Base-by-base conservation (phyloP, 805 yeast species). In the Starmerella kuoi region DNA sequence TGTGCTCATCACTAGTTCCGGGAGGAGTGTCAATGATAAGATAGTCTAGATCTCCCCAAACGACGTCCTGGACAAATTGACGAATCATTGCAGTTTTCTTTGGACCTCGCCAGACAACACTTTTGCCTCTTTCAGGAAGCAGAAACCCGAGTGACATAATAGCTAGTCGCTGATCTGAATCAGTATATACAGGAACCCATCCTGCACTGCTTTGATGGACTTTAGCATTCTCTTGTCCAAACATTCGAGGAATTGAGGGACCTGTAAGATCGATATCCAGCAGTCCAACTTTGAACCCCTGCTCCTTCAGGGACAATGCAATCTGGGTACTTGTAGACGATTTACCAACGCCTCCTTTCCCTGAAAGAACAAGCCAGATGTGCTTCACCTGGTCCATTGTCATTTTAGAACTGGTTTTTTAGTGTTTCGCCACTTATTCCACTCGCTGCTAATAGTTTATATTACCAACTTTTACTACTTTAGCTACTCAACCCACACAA, bases 91-190 rank as follows among this genome's bases (percentile, higher is more conserved):
- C 95, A 0, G 96, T 87, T 58, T 93, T 91, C 62, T 88, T 86
- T 2, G 99, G 98, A 0, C 99, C 99, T 56, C 97, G 69, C 99
- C 99, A 91, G 8, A 91, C 96, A 15, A 91, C 91, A 21, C 93
- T 77, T 54, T 80, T 83, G 22, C 93, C 94, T 48, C 97, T 63
- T 55, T 84, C 79, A 21, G 79, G 77, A 5, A 91, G 62, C 39
- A 91, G 61, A 57, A 91, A 91, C 5, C 97, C 99, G 12, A 91
- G 61, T 3, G 94, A 83, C 80, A 88, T 85, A 35, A 87, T 70
- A 22, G 74, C 69, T 11, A 88, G 61, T 55, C 73, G 55, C 44
- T 69, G 61, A 22, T 61, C 42, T 12, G 52, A 47, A 41, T 66
- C 71, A 14, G 69, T 63, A 44, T 68, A 63, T 0, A 91, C 97